A percentile compares a stretch with the other conserved stretches of the same genome.
Evolutionary conservation across 129 eudicot species (phyloP).

Genomic region (Pulicaria dysenterica): DNA sequence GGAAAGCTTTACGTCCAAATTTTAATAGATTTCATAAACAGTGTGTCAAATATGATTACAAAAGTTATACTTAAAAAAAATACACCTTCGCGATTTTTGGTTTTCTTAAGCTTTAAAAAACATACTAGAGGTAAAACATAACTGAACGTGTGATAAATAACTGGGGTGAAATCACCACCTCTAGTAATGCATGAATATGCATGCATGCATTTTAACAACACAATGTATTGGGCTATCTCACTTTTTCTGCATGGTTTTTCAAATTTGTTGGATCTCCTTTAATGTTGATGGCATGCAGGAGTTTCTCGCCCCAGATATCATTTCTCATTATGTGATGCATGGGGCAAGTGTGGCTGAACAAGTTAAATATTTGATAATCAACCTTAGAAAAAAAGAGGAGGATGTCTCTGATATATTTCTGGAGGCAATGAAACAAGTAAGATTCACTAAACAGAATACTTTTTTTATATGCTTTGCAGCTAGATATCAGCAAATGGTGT

Average conservation of each 20-base stretch:
- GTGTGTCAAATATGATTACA: neutral
- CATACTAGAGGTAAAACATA: neutral
- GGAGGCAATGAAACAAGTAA: conserved; percentile 75
- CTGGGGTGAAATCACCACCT: neutral
- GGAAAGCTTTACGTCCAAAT: too few species aligned
- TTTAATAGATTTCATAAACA: neutral
- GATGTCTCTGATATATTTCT: conserved; percentile 62
- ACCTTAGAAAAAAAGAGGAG: conserved; percentile 68
- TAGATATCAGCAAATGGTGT: neutral
- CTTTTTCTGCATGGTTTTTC: neutral
- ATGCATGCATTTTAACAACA: neutral
- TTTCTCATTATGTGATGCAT: conserved; percentile 83
- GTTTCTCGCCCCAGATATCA: conserved; percentile 74
- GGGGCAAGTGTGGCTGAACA: conserved; percentile 75
- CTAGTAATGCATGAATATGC: neutral
- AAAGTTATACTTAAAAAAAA: neutral
- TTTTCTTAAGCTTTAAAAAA: neutral
- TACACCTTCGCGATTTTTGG: neutral
- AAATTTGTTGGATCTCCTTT: neutral
- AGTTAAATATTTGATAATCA: conserved; percentile 67
- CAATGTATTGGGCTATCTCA: neutral
- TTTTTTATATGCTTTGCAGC: neutral
- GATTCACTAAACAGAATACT: neutral
- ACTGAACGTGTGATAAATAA: neutral
- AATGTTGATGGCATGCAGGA: conserved; percentile 52